Conservation (phyloP, 2,329 filamentous ascomycete species). For the Hirsutella minnesotensis region DNA sequence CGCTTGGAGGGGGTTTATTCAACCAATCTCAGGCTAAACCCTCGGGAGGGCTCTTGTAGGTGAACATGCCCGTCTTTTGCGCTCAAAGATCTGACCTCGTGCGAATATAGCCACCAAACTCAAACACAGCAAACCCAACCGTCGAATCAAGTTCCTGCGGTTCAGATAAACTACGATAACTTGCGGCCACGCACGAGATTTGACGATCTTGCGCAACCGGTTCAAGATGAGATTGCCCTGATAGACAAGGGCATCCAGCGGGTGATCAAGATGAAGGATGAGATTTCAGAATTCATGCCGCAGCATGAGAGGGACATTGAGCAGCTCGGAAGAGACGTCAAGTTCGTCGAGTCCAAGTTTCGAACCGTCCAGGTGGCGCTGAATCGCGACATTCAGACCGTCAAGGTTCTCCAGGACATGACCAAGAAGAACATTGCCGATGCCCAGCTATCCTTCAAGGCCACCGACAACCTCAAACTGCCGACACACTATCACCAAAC, state of each 20-base stretch:
- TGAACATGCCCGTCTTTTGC: background rate
- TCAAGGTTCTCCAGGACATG: conserved; percentile 49
- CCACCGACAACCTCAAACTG: conserved; percentile 62
- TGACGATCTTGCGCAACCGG: conserved; percentile 72
- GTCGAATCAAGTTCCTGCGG: conserved; percentile 50
- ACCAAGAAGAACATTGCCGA: conserved; percentile 55
- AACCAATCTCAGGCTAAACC: conserved; percentile 22
- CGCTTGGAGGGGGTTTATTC: conserved; percentile 18
- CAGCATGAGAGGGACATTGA: conserved; percentile 38
- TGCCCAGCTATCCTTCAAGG: conserved; percentile 59
- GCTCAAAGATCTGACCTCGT: conserved; percentile 2
- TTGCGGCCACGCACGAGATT: conserved; percentile 82
- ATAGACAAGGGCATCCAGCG: conserved; percentile 72
- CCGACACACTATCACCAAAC: conserved; percentile 45
- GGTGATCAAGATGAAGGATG: conserved; percentile 66
- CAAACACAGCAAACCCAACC: conserved; percentile 20
- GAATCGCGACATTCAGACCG: conserved; percentile 47
- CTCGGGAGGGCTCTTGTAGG: conserved; percentile 20
- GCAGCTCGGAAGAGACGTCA: conserved; percentile 33
- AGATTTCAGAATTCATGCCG: conserved; percentile 58
- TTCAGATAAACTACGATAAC: conserved; percentile 67
- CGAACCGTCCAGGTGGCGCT: conserved; percentile 31
- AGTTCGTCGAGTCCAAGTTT: conserved; percentile 38
- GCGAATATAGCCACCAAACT: conserved; percentile 13
- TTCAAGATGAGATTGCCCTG: conserved; percentile 65